These are phyloP conservation scores for Ciborinia camelliae DNA, from an alignment of 2,329 filamentous ascomycete species.

Conservation along the genomic window DNA sequence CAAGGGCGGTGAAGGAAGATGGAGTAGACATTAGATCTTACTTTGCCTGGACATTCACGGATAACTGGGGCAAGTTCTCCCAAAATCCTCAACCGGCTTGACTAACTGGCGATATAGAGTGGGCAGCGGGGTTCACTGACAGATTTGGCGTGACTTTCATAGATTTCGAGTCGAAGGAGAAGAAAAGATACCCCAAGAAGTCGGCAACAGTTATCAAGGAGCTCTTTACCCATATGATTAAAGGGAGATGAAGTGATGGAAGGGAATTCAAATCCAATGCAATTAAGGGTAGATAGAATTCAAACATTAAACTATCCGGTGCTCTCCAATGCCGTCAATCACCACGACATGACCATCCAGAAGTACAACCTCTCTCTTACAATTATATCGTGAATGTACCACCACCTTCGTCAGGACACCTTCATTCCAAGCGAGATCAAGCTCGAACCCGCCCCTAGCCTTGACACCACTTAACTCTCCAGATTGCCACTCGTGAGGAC, in stretches of 20 bases:
- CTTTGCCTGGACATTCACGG: conserved; percentile 82
- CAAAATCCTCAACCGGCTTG: neutral
- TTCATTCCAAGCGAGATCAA: conserved; percentile 2
- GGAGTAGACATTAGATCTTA: conserved; percentile 76
- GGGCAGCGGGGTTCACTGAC: conserved; percentile 77
- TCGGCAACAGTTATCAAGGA: conserved; percentile 68
- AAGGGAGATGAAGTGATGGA: conserved; percentile 45
- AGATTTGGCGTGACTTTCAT: conserved; percentile 80
- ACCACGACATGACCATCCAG: neutral
- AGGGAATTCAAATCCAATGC: neutral
- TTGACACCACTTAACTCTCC: neutral
- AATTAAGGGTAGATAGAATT: neutral
- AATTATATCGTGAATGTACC: neutral
- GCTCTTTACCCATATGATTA: conserved; percentile 67
- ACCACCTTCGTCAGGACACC: neutral
- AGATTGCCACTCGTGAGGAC: conserved; percentile 1
- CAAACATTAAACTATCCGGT: neutral
- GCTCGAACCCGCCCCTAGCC: neutral
- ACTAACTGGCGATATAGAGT: conserved; percentile 21
- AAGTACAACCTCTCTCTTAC: neutral
- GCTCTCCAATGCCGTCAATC: neutral
- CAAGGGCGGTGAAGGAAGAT: conserved; percentile 65
- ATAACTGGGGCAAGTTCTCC: conserved; percentile 40
- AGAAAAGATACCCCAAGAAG: conserved; percentile 79
- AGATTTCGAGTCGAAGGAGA: conserved; percentile 67